phyloP scores from a whole-genome alignment of 164 flowering plant species.

The Magnolia kwangsiensis region DNA sequence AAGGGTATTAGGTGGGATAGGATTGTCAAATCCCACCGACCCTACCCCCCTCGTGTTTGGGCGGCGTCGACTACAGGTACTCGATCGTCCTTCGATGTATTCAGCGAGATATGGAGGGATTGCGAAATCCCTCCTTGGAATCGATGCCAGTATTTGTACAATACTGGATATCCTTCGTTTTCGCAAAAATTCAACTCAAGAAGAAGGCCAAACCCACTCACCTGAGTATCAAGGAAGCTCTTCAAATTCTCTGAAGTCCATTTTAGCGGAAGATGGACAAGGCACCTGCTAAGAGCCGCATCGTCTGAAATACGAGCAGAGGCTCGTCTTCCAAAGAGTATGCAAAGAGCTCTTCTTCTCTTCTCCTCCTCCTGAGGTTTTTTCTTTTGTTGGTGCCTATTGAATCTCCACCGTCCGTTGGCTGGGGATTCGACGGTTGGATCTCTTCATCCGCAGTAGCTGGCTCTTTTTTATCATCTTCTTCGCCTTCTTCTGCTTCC shows the following conservation, averaged over 20 bases:
- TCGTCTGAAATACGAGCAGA: slow-evolving; percentile 81
- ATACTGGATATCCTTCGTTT: too few species aligned
- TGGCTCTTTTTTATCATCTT: neutral
- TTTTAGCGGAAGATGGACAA: slow-evolving; percentile 63
- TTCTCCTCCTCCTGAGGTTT: slow-evolving; percentile 20
- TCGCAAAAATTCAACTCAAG: neutral
- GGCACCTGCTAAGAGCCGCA: slow-evolving; percentile 52
- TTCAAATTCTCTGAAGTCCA: slow-evolving; percentile 70
- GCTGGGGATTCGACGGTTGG: slow-evolving; percentile 5
- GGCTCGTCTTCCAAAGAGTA: slow-evolving; percentile 78
- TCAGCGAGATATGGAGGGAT: too few species aligned
- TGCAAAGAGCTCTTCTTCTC: slow-evolving; percentile 16
- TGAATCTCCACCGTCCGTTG: slow-evolving; percentile 3
- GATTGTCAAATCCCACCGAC: too few species aligned
- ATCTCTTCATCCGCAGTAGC: slow-evolving; percentile 2
- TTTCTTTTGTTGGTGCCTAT: slow-evolving; percentile 21
- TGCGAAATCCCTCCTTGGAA: too few species aligned
- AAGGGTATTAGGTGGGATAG: too few species aligned
- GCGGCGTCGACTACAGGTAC: too few species aligned
- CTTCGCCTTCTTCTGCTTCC: slow-evolving; percentile 2
- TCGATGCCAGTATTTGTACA: too few species aligned
- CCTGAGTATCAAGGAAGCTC: slow-evolving; percentile 59
- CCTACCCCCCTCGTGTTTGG: too few species aligned
- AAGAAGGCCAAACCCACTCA: slow-evolving; percentile 4
- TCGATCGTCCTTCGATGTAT: too few species aligned